These are phyloP conservation scores for Hordeum pubiflorum DNA, from an alignment of 202 grass and related monocot genomes.

Conservation along the genomic window DNA sequence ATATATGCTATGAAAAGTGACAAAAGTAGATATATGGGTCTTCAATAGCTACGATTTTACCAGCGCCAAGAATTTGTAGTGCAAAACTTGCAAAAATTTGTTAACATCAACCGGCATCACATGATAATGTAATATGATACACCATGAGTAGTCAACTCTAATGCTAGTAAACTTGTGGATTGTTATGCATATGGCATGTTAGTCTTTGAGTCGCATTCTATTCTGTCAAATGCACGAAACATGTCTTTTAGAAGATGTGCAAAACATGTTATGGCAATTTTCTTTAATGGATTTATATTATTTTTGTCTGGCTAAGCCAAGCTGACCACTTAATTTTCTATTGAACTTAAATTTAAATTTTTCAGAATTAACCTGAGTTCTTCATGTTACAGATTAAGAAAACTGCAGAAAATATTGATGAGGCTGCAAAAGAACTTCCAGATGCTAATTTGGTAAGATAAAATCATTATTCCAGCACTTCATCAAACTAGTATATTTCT, in stretches of 20 bases:
- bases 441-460: constrained; percentile 85
- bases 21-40: not conserved
- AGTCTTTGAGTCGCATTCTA: not conserved
- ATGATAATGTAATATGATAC: not conserved
- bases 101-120: not conserved
- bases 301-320: not conserved
- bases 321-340: not conserved
- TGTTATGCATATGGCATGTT: not conserved
- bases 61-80: not conserved
- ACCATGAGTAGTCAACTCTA: not conserved
- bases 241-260: not conserved
- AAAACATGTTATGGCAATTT: not conserved
- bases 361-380: not conserved
- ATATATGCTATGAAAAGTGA: not conserved
- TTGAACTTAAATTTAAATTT: constrained; percentile 1
- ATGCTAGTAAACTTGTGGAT: not conserved
- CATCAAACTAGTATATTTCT: not conserved
- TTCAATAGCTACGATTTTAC: not conserved
- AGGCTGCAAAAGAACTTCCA: constrained; percentile 91
- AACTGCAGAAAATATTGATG: constrained; percentile 85
- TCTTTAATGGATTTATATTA: not conserved
- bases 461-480: constrained; percentile 25
- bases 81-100: not conserved
- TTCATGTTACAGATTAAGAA: constrained; percentile 61
- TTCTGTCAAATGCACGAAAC: not conserved